Conservation (phyloP, 2,329 filamentous ascomycete species). For the Anthostomella pinea region DNA sequence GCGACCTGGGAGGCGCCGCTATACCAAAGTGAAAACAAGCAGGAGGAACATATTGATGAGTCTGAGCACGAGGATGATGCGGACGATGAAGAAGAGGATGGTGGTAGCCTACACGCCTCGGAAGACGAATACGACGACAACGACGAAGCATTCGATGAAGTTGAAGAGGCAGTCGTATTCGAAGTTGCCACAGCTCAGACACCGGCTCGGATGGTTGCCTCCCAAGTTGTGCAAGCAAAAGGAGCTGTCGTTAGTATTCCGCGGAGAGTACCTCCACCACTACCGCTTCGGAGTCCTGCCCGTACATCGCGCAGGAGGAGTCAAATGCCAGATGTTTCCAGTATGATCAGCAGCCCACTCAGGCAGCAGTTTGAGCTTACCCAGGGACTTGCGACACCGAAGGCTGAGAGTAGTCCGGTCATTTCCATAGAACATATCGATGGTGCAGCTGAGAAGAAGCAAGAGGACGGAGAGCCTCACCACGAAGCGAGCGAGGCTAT, state of each 20-base stretch:
- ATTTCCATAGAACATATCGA: conserved; percentile 4
- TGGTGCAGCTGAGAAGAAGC: conserved; percentile 1
- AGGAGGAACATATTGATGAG: conserved; percentile 5
- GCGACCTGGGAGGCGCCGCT: too few species aligned
- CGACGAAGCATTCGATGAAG: conserved; percentile 44
- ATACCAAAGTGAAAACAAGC: conserved; percentile 6
- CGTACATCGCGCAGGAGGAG: conserved; percentile 52
- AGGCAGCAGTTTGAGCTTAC: conserved; percentile 43
- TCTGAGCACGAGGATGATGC: conserved; percentile 28
- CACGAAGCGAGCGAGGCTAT: neutral
- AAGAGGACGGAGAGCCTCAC: conserved; percentile 1
- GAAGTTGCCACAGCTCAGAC: conserved; percentile 60
- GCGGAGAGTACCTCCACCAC: conserved; percentile 72
- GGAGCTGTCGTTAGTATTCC: conserved; percentile 82
- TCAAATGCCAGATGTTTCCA: conserved; percentile 58
- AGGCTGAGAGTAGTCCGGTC: conserved; percentile 15
- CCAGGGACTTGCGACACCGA: conserved; percentile 24
- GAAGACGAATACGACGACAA: conserved; percentile 49
- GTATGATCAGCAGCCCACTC: conserved; percentile 48
- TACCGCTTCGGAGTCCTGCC: conserved; percentile 75
- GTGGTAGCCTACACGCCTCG: conserved; percentile 47
- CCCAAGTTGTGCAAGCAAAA: conserved; percentile 67
- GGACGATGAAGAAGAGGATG: conserved; percentile 32
- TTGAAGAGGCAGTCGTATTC: conserved; percentile 65
- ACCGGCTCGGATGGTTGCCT: conserved; percentile 55